Evolutionary conservation across 208 protist genomes (phyloP), one percentile per base, ranked within the genome.

Genomic region (Phytomonas sp.): DNA sequence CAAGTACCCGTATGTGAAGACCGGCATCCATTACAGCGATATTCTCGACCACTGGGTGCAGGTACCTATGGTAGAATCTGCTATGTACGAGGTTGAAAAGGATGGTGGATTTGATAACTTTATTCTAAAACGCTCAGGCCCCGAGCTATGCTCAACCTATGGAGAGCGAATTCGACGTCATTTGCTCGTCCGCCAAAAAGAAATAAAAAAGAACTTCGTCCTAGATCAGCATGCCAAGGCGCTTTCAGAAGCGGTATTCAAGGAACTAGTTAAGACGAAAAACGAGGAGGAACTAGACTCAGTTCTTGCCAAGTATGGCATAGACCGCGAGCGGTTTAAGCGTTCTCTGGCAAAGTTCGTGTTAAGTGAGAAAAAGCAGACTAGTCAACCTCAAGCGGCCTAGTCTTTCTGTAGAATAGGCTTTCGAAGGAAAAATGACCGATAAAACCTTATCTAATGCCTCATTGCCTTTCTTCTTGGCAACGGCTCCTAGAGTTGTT

Each of bases 81-180:
- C 91, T 40, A 96, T 86, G 80, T 94, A 91, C 65, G 83, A 88
- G 67, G 77, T 96, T 11, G 88, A 96, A 83, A 87, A 86, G 70
- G 85, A 93, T 51, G 91, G 91, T 28, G 91, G 91, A 5, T 92
- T 96, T 63, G 91, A 96, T 71, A 93, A 96, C 71, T 96, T 96
- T 67, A 96, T 96, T 70, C 66, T 94, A 68, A 91, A 83, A 51
- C 84, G 88, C 4, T 68, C 76, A 46, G 91, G 91, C 2, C 83
- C 78, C 30, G 87, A 96, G 74, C 79, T 96, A 59, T 79, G 85
- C n/a, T 96, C 91, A 11, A 94, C 77, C 20, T 96, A 96, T 63
- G 91, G 91, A 46, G 91, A 96, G 70, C 86, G 91, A 23, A 85
- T 96, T 32, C 81, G 91, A 32, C 82, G 91, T 1, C 91, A 96